Evolutionary conservation across 2,329 filamentous ascomycete species (phyloP), one percentile per base, ranked within the genome.

Genomic region (Lecanosticta acicola): DNA sequence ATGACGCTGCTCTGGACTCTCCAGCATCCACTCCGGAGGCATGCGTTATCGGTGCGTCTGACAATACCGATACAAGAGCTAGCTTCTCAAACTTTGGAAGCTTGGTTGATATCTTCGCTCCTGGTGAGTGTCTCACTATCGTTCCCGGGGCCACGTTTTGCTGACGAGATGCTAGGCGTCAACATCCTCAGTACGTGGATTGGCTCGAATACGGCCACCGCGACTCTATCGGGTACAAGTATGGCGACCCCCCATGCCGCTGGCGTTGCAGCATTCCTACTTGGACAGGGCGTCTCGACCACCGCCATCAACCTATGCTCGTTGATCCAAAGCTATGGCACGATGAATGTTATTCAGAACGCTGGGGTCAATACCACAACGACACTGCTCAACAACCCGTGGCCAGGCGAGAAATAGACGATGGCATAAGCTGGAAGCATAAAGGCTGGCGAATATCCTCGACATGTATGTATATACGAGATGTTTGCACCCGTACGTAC

Each of bases 161-260:
- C 24, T 29, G 11, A 29, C 24, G 24, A 29, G 5, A 7, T 11
- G 5, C 7, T 29, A 29, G 66, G 66, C 9, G 66, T 62, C 2
- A 50, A 55, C n/a, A 58, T 71, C 20, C 58, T 70, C 0, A 75
- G 71, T 48, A 66, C 78, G 9, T 78, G 71, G 72, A 67, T 63
- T 44, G 68, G 70, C 29, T 59, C 59, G 39, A 66, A 62, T 32
- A 74, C 65, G 16, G 69, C 75, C 18, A 73, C 61, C 29, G 66
- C 66, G 39, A 69, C 59, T 20, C 70, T 80, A 56, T 75, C 70
- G 11, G 81, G 80, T 26, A 84, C 81, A 4, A 79, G 74, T 29
- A 83, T 83, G 79, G 81, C 83, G 19, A 75, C 76, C 32, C 83
- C 83, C 1, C 82, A 85, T 61, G 74, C 86, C 43, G 76, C 79